Evolutionary conservation across 2,329 filamentous ascomycete species (phyloP).

Genomic region (Fusarium annulatum): DNA sequence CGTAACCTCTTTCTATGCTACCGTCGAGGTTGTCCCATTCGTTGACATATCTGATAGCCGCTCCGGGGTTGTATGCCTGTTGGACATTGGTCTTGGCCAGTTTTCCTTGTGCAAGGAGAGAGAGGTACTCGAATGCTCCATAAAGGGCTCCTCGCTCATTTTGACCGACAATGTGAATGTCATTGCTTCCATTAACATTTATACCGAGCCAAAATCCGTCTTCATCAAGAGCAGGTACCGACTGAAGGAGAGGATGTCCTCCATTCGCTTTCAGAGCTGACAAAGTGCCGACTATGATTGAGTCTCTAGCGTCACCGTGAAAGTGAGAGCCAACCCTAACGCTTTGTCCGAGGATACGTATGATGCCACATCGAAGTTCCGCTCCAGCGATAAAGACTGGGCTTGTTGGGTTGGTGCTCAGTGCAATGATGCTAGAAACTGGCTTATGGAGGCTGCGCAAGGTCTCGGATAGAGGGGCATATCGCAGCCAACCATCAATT

Average conservation of each 20-base stretch:
- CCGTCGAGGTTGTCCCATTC: not conserved
- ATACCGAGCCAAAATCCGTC: not conserved
- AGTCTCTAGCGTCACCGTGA: not conserved
- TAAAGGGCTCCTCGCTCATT: not conserved
- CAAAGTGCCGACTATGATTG: not conserved
- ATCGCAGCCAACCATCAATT: not conserved
- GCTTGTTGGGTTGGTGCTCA: not conserved
- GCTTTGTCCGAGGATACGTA: not conserved
- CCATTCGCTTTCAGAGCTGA: not conserved
- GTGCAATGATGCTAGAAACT: not conserved
- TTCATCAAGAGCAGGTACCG: not conserved
- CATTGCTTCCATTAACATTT: not conserved
- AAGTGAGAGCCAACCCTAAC: not conserved
- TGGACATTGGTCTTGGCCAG: not conserved
- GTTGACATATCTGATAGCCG: not conserved
- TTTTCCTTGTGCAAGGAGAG: not conserved
- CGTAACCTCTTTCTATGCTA: not conserved
- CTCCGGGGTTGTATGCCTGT: not conserved
- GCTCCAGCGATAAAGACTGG: not conserved
- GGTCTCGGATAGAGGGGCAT: not conserved
- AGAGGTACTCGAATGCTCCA: not conserved
- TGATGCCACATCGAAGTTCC: not conserved
- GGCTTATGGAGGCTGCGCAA: not conserved
- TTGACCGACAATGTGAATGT: not conserved
- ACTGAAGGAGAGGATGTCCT: not conserved